Base-by-base conservation (phyloP, 495 filamentous ascomycete genomes). In the Xylaria longipes region DNA sequence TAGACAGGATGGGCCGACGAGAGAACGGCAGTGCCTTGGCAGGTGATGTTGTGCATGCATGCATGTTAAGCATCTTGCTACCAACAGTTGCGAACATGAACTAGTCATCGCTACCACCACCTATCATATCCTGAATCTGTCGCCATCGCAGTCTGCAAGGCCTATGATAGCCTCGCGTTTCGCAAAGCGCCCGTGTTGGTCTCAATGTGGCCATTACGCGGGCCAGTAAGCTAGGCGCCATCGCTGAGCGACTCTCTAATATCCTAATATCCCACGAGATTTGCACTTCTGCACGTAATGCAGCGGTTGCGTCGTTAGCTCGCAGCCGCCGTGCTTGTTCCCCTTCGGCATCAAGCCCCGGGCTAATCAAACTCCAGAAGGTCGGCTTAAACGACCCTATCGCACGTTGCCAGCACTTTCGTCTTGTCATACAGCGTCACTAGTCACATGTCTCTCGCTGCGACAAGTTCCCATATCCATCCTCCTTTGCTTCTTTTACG, bases 401-500 rank as follows among this genome's bases (percentile, higher is more conserved):
- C 3, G 41, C 33, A 56, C 12, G 33, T 29, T 45, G 68, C 58
- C 68, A 70, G 58, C 68, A 29, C 58, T 70, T 29, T 56, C 48
- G 65, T 67, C 58, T 56, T 31, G 68, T 70, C 14, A 52, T 64
- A 70, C 68, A 56, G 60, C 68, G 25, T 70, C 60, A 56, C 33
- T 43, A 45, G 48, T 63, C 58, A 50, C 68, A 63, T 64, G 68
- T 64, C 46, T 70, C 68, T 64, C 22, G 27, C 20, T 69, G 46
- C 45, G 58, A 50, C 45, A 43, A 63, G 5, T 54, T 35, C 48
- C 46, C 33, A 39, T 31, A 6, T 35, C 27, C 25, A 15, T 57
- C 50, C 11, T 43, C 20, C 54, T 4, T 63, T 35, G 48, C 31
- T 31, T 57, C 68, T 37, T 45, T 63, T 70, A 70, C 68, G 68